A percentile compares a stretch with the other conserved stretches of the same genome.
Evolutionary conservation across 345 rosid species (phyloP).

Genomic region (Corchorus capsularis): DNA sequence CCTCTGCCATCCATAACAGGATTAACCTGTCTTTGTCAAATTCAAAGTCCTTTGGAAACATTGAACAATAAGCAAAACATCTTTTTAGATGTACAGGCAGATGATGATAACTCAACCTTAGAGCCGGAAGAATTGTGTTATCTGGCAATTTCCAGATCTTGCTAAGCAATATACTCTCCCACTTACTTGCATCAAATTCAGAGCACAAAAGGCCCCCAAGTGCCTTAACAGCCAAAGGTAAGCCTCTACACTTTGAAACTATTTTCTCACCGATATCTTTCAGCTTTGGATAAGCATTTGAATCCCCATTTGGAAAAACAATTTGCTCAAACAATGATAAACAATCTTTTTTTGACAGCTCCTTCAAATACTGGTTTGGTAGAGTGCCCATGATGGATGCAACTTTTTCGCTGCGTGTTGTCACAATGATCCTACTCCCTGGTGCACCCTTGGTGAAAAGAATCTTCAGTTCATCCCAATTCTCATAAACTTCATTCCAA

Average conservation of each 20-base stretch:
- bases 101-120: constrained; percentile 28
- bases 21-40: constrained; percentile 13
- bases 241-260: constrained; percentile 24
- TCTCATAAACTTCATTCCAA: constrained; percentile 3
- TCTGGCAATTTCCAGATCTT: constrained; percentile 31
- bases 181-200: background rate
- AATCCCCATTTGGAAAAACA: constrained; percentile 11
- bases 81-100: constrained; percentile 27
- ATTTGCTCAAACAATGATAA: constrained; percentile 6
- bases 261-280: background rate
- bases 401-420: constrained; percentile 8
- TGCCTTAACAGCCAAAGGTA: constrained; percentile 35
- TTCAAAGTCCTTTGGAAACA: constrained; percentile 20
- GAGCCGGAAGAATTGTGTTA: background rate
- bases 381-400: constrained; percentile 10
- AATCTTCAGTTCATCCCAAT: background rate
- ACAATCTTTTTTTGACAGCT: constrained; percentile 16
- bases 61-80: constrained; percentile 24
- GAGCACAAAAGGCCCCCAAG: constrained; percentile 25
- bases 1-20: constrained; percentile 34
- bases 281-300: background rate
- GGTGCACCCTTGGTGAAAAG: background rate
- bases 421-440: background rate
- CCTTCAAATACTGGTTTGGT: background rate
- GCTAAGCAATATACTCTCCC: constrained; percentile 17